These are phyloP conservation scores for Niveomyces coronatus DNA, from an alignment of 2,329 filamentous ascomycete species.

Conservation along the genomic window DNA sequence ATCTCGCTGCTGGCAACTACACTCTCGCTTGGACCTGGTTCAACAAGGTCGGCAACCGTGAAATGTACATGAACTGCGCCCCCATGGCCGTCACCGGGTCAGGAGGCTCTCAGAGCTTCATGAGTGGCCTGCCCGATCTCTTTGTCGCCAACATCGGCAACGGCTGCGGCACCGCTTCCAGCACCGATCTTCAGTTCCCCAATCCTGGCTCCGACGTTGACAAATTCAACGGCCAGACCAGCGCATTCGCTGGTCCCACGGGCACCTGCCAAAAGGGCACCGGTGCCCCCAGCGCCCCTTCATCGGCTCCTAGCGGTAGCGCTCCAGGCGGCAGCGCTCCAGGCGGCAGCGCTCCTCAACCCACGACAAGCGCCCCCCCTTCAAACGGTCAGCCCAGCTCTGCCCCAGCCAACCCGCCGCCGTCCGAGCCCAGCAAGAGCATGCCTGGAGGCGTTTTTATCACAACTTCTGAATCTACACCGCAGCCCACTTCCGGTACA, in stretches of 20 bases:
- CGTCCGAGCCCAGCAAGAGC: background rate
- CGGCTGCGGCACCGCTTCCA: slow-evolving; percentile 47
- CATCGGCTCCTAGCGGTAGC: slow-evolving; percentile 12
- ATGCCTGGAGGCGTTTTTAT: slow-evolving; percentile 11
- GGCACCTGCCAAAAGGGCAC: slow-evolving; percentile 15
- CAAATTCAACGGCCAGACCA: slow-evolving; percentile 29
- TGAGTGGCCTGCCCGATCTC: slow-evolving; percentile 57
- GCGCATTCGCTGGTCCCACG: slow-evolving; percentile 22
- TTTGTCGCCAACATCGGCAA: slow-evolving; percentile 59
- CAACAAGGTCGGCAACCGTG: slow-evolving; percentile 84
- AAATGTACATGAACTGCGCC: slow-evolving; percentile 97
- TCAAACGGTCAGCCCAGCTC: slow-evolving; percentile 11
- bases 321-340: no score
- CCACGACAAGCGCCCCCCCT: slow-evolving; percentile 15
- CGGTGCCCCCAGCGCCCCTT: slow-evolving; percentile 18
- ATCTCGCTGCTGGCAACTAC: slow-evolving; percentile 65
- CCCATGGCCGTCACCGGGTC: slow-evolving; percentile 54
- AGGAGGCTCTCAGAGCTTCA: slow-evolving; percentile 39
- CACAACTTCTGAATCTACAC: background rate
- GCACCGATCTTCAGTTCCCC: slow-evolving; percentile 52
- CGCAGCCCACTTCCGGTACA: background rate
- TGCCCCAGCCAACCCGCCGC: background rate
- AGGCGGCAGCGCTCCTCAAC: slow-evolving; percentile 10
- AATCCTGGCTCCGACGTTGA: slow-evolving; percentile 49
- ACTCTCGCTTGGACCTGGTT: slow-evolving; percentile 91